Evolutionary conservation across 768 basidiomycete genomes (phyloP).

Genomic region (Boletellus ananas): DNA sequence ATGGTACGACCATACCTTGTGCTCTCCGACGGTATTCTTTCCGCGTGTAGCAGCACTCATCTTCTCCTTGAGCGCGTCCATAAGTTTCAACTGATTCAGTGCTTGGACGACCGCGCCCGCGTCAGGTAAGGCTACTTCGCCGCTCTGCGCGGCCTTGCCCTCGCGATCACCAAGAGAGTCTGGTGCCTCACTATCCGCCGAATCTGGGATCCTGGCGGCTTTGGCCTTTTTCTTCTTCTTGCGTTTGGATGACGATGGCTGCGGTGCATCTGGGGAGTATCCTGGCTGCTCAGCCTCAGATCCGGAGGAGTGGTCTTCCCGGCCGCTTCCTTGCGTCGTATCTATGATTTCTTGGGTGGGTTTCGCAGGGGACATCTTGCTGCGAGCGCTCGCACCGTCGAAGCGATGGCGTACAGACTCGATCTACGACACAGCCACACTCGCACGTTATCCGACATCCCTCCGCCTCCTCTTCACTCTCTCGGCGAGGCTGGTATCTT

Average conservation of each 20-base stretch:
- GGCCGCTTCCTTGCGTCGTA: slow-evolving; percentile 34
- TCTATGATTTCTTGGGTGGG: slow-evolving; percentile 41
- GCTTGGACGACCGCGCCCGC: slow-evolving; percentile 65
- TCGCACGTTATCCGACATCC: not conserved
- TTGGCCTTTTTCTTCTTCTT: slow-evolving; percentile 92
- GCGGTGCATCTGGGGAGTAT: slow-evolving; percentile 14
- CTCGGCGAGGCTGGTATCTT: slow-evolving; percentile 33
- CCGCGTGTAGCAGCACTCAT: slow-evolving; percentile 69
- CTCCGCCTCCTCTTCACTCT: slow-evolving; percentile 42
- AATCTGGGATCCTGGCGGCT: slow-evolving; percentile 48
- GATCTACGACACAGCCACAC: slow-evolving; percentile 19
- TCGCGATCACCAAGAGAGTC: slow-evolving; percentile 61
- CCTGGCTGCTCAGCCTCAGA: slow-evolving; percentile 29
- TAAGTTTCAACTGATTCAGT: slow-evolving; percentile 74
- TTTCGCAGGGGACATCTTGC: slow-evolving; percentile 36
- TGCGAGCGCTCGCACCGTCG: not conserved
- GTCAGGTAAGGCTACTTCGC: slow-evolving; percentile 43
- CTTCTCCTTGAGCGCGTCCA: slow-evolving; percentile 84
- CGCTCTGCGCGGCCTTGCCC: slow-evolving; percentile 57
- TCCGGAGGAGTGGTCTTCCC: slow-evolving; percentile 29
- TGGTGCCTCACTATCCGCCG: slow-evolving; percentile 50
- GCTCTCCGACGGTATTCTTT: slow-evolving; percentile 79
- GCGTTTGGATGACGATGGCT: slow-evolving; percentile 46
- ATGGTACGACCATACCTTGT: slow-evolving; percentile 59
- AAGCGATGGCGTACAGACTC: not conserved